Conservation (phyloP, 192 early-diverging fungal genomes). For the Lunasporangiospora selenospora region DNA sequence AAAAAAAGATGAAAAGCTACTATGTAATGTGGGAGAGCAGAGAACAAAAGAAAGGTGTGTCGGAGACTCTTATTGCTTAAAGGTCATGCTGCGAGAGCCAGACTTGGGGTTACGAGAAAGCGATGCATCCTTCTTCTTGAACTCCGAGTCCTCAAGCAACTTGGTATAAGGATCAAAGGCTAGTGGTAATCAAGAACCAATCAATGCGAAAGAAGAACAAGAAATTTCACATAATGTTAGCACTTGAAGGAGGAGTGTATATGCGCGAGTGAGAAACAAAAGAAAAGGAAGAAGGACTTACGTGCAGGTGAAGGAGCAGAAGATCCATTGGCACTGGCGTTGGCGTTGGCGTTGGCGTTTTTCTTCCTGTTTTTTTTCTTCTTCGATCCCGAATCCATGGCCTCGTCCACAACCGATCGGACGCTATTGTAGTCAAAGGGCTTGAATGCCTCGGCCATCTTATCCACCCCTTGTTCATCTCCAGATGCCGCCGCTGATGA, state of each 20-base stretch:
- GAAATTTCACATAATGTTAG: too few relatives aligned
- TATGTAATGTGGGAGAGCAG: too few relatives aligned
- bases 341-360: conserved; percentile 2
- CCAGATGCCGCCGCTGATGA: conserved; percentile 7
- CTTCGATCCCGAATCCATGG: conserved; percentile 9
- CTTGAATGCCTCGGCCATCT: conserved; percentile 16
- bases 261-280: neutral
- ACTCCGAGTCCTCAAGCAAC: conserved; percentile 20
- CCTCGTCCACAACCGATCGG: conserved; percentile 32
- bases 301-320: too few relatives aligned
- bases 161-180: conserved; percentile 45
- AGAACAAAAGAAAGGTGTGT: too few relatives aligned
- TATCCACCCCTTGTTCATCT: conserved; percentile 2
- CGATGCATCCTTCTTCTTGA: conserved; percentile 39
- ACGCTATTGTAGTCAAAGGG: conserved; percentile 43
- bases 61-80: too few relatives aligned
- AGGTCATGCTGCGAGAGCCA: conserved; percentile 45
- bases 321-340: conserved; percentile 2
- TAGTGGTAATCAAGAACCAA: too few relatives aligned
- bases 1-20: too few relatives aligned
- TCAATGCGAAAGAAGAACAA: neutral
- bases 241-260: too few relatives aligned
- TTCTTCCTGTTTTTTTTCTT: conserved; percentile 21
- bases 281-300: conserved; percentile 11
- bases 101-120: conserved; percentile 42